A percentile compares a stretch with the other conserved stretches of the same genome.
These are phyloP conservation scores for Amylocarpus encephaloides DNA, from an alignment of 2,329 filamentous ascomycete species.

Conservation along the genomic window DNA sequence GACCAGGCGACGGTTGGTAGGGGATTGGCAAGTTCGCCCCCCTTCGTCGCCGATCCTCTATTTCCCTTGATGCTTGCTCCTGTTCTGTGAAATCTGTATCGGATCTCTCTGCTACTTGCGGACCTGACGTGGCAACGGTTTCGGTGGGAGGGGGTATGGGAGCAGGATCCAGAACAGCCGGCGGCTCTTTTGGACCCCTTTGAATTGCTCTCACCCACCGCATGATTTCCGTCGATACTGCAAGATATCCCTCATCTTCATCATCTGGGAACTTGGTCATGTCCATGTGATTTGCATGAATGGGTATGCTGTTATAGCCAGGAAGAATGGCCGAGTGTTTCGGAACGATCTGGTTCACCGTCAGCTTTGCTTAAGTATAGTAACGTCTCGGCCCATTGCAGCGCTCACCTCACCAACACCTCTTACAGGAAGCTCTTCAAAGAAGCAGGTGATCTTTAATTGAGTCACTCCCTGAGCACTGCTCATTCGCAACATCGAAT, in stretches of 20 bases:
- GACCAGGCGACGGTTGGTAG: too few species aligned
- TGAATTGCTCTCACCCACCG: constrained; percentile 1
- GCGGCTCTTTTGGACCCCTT: too few species aligned
- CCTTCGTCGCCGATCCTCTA: too few species aligned
- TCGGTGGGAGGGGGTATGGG: too few species aligned
- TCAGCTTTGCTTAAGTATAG: not conserved
- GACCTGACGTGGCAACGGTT: too few species aligned
- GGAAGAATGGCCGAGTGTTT: constrained; percentile 31
- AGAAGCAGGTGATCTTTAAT: constrained; percentile 33
- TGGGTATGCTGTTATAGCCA: constrained; percentile 25
- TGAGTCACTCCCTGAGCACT: constrained; percentile 10
- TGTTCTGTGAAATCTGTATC: too few species aligned
- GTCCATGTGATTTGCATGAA: constrained; percentile 32
- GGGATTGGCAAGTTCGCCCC: too few species aligned
- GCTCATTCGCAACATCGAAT: constrained; percentile 24
- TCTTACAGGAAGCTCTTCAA: constrained; percentile 31
- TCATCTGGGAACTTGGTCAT: constrained; percentile 31
- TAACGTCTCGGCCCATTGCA: not conserved
- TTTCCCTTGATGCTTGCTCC: too few species aligned
- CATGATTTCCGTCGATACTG: constrained; percentile 5
- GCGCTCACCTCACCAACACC: constrained; percentile 10
- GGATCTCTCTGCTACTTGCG: too few species aligned
- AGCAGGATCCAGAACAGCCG: too few species aligned
- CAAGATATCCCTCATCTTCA: constrained; percentile 15
- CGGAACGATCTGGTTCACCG: constrained; percentile 16